Base-by-base conservation (phyloP, 2,329 filamentous ascomycete genomes). In the Sporothrix pseudoabietina region DNA sequence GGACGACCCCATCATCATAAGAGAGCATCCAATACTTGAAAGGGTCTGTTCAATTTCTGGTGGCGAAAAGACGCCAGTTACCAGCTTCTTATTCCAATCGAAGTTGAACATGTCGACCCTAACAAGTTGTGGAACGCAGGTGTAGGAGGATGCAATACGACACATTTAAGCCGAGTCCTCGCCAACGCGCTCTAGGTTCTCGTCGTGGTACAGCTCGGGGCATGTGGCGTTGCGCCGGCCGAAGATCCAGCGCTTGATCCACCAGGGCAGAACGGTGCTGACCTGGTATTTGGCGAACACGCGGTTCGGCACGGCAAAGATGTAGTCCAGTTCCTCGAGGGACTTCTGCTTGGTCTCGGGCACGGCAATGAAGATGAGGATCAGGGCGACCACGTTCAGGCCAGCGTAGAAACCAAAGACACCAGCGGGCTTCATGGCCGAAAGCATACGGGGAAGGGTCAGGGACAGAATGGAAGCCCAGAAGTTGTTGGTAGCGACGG, bases 331-430 rank as follows among this genome's bases (percentile, higher is more conserved):
- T 78, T 89, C 87, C 78, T 88, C 86, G 12, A 86, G 80, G 1
- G 87, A 88, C 44, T 84, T 83, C 77, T 88, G 87, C 80, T 90
- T 90, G 14, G 88, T 90, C 78, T 90, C 88, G 0, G 87, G 87
- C 2, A 89, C 81, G 78, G 82, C 85, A 39, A 88, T 78, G 79
- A 89, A 88, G 69, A 89, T 88, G 80, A 89, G 83, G 47, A 84
- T 71, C 41, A 89, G 89, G 63, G 87, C 88, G 0, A 88, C 74
- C 0, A 89, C 76, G 77, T 90, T 90, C 76, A 89, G 84, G 0
- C 83, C 85, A 0, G 87, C 84, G 76, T 89, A 90, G 73, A 89
- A 83, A 1, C 84, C 82, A 75, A 88, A 89, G 0, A 87, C 77
- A 57, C 78, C 78, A 0, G 44, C 47, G 5, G 75, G 71, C n/a